These are phyloP conservation scores for Diutina neorugosa DNA, from an alignment of 1,139 yeast species.

Conservation along the genomic window DNA sequence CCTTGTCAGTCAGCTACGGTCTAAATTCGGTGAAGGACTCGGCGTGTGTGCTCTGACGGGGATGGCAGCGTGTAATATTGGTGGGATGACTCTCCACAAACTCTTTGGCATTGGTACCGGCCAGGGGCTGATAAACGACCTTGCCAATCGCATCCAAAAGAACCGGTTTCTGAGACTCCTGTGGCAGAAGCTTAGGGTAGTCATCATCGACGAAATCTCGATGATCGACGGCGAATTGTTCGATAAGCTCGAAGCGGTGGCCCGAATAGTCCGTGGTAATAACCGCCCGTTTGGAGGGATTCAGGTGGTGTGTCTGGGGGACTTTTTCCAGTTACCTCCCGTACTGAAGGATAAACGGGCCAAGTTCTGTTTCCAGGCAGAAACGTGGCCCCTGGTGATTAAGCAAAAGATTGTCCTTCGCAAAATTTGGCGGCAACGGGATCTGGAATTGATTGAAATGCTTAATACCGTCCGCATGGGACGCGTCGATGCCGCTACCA, in stretches of 20 bases:
- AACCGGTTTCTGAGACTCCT: slow-evolving; percentile 31
- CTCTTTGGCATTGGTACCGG: slow-evolving; percentile 77
- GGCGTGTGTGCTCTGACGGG: slow-evolving; percentile 92
- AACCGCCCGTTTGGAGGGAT: slow-evolving; percentile 65
- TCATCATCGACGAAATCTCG: slow-evolving; percentile 72
- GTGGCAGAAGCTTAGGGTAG: slow-evolving; percentile 52
- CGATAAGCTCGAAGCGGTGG: slow-evolving; percentile 53
- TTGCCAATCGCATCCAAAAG: slow-evolving; percentile 34
- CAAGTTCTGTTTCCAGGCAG: slow-evolving; percentile 39
- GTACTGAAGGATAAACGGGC: slow-evolving; percentile 33
- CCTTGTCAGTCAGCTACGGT: slow-evolving; percentile 34
- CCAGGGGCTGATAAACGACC: slow-evolving; percentile 27
- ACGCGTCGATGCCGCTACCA: slow-evolving; percentile 40
- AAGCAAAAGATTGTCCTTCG: slow-evolving; percentile 45
- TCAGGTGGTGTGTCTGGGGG: slow-evolving; percentile 70
- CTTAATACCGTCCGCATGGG: slow-evolving; percentile 73
- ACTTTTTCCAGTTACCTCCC: slow-evolving; percentile 80
- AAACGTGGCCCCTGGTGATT: slow-evolving; percentile 43
- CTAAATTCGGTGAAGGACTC: slow-evolving; percentile 33
- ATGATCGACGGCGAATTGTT: slow-evolving; percentile 66
- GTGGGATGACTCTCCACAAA: slow-evolving; percentile 71
- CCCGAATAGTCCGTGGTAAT: slow-evolving; percentile 35
- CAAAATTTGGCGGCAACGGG: slow-evolving; percentile 63
- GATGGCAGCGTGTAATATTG: slow-evolving; percentile 78
- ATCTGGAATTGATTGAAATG: slow-evolving; percentile 54